Base-by-base conservation (phyloP, 208 protist genomes). In the Crithidia bombi region DNA sequence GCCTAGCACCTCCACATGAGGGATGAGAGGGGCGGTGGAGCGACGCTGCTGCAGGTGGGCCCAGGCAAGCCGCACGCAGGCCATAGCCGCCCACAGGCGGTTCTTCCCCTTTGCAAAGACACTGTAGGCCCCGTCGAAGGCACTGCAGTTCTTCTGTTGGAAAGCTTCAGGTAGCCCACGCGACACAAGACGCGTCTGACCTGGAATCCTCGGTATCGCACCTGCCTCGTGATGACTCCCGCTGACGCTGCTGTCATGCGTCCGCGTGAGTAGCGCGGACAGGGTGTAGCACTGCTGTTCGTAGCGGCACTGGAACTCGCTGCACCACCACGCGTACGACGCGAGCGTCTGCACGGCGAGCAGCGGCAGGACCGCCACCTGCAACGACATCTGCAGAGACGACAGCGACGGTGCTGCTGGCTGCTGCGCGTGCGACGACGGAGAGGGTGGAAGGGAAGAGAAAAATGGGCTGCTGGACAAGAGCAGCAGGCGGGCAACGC, bases 61-160 rank as follows among this genome's bases (percentile, higher is more conserved):
- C 75, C 78, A 90, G 4, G 65, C 61, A 0, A 78, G 65, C 21
- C 77, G 38, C 33, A 87, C 61, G 36, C 55, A 85, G 12, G 84
- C 77, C 49, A 80, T 55, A 14, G 74, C 72, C 4, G 64, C 61
- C 69, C 73, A 68, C 17, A 84, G 33, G 35, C 81, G 57, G 25
- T 82, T 75, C 39, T 61, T 43, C 39, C 43, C 59, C 10, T 38
- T 30, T 51, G 39, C 59, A 43, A 81, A 77, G 47, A 32, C 33
- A 0, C 6, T 28, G 59, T 76, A 76, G 19, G 46, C 52, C 26
- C 17, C 0, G 0, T 23, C 19, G 21, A 56, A 49, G 35, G 28
- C 32, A 14, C 11, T 49, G 19, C 5, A 3, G 38, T 23, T 21
- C 17, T 33, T 4, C 30, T n/a, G n/a, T n/a, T n/a, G n/a, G n/a